Conservation (phyloP, 2,329 filamentous ascomycete species). For the Blastomyces percursus region DNA sequence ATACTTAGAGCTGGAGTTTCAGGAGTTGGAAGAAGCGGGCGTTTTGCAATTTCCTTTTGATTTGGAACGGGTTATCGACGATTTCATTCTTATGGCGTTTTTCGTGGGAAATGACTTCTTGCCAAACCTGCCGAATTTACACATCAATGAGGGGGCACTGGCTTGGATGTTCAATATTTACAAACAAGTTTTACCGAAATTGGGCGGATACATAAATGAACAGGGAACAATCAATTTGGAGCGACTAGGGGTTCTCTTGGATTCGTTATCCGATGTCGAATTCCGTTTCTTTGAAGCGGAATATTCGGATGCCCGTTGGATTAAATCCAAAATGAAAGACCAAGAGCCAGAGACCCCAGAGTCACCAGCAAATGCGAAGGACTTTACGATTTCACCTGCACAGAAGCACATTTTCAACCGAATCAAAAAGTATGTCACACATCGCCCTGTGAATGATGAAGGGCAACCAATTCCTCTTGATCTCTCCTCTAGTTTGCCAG, state of each 20-base stretch:
- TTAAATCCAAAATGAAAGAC: slow-evolving; percentile 72
- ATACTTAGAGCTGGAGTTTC: slow-evolving; percentile 93
- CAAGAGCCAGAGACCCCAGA: slow-evolving; percentile 52
- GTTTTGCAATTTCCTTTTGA: slow-evolving; percentile 70
- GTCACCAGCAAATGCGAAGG: slow-evolving; percentile 44
- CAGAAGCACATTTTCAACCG: slow-evolving; percentile 75
- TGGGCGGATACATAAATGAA: slow-evolving; percentile 94
- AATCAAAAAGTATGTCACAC: slow-evolving; percentile 72
- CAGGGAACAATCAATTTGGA: slow-evolving; percentile 81
- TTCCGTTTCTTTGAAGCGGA: slow-evolving; percentile 88
- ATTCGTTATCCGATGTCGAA: slow-evolving; percentile 80
- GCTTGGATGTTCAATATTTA: slow-evolving; percentile 97
- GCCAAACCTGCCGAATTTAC: slow-evolving; percentile 86
- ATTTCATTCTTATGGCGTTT: slow-evolving; percentile 99
- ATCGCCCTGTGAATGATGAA: slow-evolving; percentile 46
- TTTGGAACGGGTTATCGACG: slow-evolving; percentile 92
- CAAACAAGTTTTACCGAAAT: slow-evolving; percentile 75
- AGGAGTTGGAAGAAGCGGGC: slow-evolving; percentile 69
- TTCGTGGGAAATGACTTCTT: slow-evolving; percentile 99
- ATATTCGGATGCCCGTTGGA: slow-evolving; percentile 79
- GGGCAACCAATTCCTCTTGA: slow-evolving; percentile 49
- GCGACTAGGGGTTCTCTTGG: slow-evolving; percentile 63
- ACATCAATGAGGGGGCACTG: slow-evolving; percentile 96
- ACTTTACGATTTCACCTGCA: slow-evolving; percentile 62
- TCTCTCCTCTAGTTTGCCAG: slow-evolving; percentile 60